Evolutionary conservation across 108 stramenopile species (phyloP).

Genomic region (Pseudonitzschia delicatissima): DNA sequence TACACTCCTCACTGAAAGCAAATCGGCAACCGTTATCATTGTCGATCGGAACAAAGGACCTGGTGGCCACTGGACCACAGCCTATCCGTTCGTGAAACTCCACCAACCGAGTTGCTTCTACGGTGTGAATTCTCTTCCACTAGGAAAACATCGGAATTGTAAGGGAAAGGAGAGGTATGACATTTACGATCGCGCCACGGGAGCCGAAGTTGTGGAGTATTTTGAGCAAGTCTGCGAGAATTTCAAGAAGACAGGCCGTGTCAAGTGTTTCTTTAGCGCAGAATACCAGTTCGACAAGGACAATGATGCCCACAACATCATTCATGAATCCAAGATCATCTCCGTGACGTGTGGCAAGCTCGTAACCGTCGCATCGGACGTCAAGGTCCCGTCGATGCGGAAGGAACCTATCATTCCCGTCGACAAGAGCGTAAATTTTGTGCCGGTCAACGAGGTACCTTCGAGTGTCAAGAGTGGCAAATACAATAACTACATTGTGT

Average conservation of each 20-base stretch:
- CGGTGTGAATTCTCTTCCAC: constrained; percentile 19
- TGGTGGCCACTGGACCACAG: constrained; percentile 32
- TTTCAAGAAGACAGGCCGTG: constrained; percentile 1
- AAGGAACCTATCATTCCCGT: not conserved
- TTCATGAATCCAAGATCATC: too few species aligned
- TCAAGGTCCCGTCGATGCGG: not conserved
- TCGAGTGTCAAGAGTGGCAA: not conserved
- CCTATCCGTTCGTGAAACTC: constrained; percentile 26
- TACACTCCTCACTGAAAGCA: constrained; percentile 26
- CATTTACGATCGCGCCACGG: constrained; percentile 15
- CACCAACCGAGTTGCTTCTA: constrained; percentile 28
- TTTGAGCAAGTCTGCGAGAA: not conserved
- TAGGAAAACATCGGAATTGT: constrained; percentile 13
- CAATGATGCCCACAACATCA: not conserved
- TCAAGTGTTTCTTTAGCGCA: constrained; percentile 5
- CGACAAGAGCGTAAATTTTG: not conserved
- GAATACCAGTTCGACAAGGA: constrained; percentile 6
- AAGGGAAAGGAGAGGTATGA: constrained; percentile 3
- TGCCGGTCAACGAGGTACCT: not conserved
- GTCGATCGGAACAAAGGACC: constrained; percentile 21
- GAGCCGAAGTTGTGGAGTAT: constrained; percentile 20
- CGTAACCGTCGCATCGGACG: not conserved
- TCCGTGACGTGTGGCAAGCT: not conserved
- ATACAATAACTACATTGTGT: not conserved
- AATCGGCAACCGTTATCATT: constrained; percentile 10